Base-by-base conservation (phyloP, 306 rosid genomes). In the Sechiopsis laciniata region DNA sequence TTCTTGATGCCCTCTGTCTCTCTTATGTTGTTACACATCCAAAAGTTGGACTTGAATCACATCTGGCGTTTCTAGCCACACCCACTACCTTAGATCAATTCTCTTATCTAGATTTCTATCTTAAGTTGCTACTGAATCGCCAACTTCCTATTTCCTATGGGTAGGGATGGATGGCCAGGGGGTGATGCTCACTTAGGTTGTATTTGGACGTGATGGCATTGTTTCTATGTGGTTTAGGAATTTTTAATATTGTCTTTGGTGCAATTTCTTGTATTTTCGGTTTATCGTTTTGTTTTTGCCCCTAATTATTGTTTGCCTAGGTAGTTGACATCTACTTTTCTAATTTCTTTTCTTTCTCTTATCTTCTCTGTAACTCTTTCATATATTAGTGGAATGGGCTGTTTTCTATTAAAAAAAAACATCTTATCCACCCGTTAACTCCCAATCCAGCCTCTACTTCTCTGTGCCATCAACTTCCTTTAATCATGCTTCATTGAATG, bases 81-180 rank as follows among this genome's bases (percentile, higher is more conserved):
- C 51, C 53, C 35, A 11, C 35, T 66, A 19, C n/a, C 55, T 66
- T 19, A 19, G 22, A 19, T 45, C 54, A 66, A 40, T 40, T 6
- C 17, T 5, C 5, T 19, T 53, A 1, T 66, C 72, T 45, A 66
- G 72, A 66, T 42, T 66, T 19, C 35, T 42, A 19, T 45, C 32
- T 65, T 42, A 42, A 42, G 46, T 65, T 42, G 32, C 72, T 42
- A 3, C 17, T 66, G 55, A 66, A 66, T 66, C 72, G 12, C 48
- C 48, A n/a, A 66, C 32, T 29, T 9, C 55, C 54, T 42, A 45
- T n/a, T 66, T 45, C 54, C 22, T 65, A 10, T 5, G 54, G 71
- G 32, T 65, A 37, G 71, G 32, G 55, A 66, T 66, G 17, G 32
- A 42, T 45, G 55, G 32, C 21, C 16, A 22, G 55, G 35, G 55